phyloP scores from a whole-genome alignment of 176 grass and related monocot species.

The Tillandsia leiboldiana region DNA sequence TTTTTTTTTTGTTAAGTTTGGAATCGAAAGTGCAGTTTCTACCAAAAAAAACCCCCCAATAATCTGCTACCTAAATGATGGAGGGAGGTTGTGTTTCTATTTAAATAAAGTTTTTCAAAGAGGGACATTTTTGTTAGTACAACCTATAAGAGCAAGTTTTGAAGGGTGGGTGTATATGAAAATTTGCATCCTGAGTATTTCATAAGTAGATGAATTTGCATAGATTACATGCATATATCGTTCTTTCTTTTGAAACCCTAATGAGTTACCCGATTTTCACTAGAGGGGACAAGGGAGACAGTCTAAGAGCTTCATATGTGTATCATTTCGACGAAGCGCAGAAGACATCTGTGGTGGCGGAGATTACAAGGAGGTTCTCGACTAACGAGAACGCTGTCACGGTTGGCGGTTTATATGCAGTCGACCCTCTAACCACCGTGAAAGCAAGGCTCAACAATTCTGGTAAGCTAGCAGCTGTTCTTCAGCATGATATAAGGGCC shows the following conservation, averaged over 20 bases:
- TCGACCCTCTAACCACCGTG: conserved; percentile 60
- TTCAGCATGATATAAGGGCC: conserved; percentile 78
- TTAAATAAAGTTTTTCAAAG: too few species aligned
- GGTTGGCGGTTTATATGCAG: conserved; percentile 49
- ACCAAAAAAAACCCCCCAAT: too few species aligned
- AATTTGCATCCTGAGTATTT: too few species aligned
- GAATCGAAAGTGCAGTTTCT: too few species aligned
- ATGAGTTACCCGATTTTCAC: background rate
- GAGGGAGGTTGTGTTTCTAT: too few species aligned
- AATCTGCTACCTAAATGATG: too few species aligned
- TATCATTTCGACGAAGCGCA: conserved; percentile 69
- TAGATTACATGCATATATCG: too few species aligned
- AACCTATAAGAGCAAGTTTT: too few species aligned
- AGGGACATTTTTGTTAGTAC: too few species aligned
- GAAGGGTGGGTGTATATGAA: too few species aligned
- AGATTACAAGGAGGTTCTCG: conserved; percentile 75
- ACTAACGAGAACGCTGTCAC: conserved; percentile 77
- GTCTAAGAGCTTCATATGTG: conserved; percentile 71
- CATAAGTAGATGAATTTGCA: too few species aligned
- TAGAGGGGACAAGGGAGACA: conserved; percentile 88
- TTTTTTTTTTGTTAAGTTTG: too few species aligned
- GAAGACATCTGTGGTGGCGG: conserved; percentile 55
- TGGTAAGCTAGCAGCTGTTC: conserved; percentile 75
- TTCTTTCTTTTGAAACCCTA: background rate
- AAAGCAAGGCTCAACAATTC: conserved; percentile 84